Base-by-base conservation (phyloP, 1,284 basidiomycete species). In the Malassezia dermatis region DNA sequence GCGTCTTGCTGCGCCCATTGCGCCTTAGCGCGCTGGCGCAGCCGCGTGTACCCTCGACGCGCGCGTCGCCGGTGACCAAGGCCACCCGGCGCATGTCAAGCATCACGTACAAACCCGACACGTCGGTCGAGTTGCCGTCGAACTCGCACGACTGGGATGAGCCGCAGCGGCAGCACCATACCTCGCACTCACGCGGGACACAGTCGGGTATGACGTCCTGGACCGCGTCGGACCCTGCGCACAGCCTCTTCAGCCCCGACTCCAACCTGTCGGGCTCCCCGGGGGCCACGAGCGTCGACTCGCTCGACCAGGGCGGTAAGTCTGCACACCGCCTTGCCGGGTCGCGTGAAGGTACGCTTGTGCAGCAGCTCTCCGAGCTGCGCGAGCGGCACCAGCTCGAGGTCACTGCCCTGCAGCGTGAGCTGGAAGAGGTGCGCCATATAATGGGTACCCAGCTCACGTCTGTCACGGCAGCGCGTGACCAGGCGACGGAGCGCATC, bases 391-490 rank as follows among this genome's bases (percentile, higher is more conserved):
- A 56, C 21, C 48, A 37, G 17, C 42, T 30, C 12, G 54, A 56
- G 32, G 32, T 51, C 8, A 35, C 23, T 11, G 34, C 23, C 23
- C 28, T 45, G 17, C 54, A 56, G 34, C 54, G 54, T 13, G 54
- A 56, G 31, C 32, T 56, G 15, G 54, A 56, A 19, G 54, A 56
- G 28, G 48, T 56, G 35, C 54, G 54, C n/a, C 34, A 47, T 8
- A 27, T 56, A 7, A 56, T 47, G 42, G 48, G 48, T 21, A 27
- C 48, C 6, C 48, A 56, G 28, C 42, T 56, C 13, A 37, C 40
- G 5, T 15, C 21, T n/a, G 56, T 71, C 13, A 65, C 65, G 49
- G 34, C 32, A 1, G 57, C 55, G 8, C 60, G 58, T 13, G 43
- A 50, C 10, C 40, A 48, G 15, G 58, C 56, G 3, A 34, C 61